Conservation (phyloP, 2,329 filamentous ascomycete genomes). For the Sarocladiaceae sp. region DNA sequence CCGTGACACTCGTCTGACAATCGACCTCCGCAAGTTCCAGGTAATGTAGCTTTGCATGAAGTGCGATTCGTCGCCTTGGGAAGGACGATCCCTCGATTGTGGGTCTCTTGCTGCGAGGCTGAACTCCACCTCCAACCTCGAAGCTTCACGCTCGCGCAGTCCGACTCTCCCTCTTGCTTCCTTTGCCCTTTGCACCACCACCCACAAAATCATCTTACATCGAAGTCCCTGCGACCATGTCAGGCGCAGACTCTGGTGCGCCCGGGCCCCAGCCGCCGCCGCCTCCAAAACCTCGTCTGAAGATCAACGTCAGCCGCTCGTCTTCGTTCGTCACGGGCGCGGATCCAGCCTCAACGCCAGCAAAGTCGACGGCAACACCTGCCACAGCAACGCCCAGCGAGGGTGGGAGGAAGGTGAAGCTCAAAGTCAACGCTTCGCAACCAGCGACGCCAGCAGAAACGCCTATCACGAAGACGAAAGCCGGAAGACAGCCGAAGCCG, state of each 20-base stretch:
- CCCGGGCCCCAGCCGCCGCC: conserved; percentile 12
- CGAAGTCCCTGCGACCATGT: conserved; percentile 19
- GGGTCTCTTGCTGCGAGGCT: not conserved
- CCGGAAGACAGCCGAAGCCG: conserved; percentile 53
- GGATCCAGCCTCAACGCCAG: conserved; percentile 9
- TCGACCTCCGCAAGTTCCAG: too few relatives aligned
- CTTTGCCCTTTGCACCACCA: not conserved
- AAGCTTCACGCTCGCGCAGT: not conserved
- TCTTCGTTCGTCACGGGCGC: conserved; percentile 26
- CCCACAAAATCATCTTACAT: not conserved
- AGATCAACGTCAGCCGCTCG: conserved; percentile 32
- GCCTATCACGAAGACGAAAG: conserved; percentile 47
- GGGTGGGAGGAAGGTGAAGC: conserved; percentile 32
- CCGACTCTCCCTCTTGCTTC: not conserved
- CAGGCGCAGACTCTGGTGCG: conserved; percentile 18
- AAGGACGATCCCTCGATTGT: too few relatives aligned
- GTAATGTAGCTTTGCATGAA: too few relatives aligned
- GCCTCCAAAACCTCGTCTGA: conserved; percentile 31
- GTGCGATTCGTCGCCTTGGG: too few relatives aligned
- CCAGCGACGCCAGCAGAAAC: conserved; percentile 24
- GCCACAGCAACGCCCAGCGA: conserved; percentile 21
- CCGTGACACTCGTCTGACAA: too few relatives aligned
- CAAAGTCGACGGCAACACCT: conserved; percentile 3
- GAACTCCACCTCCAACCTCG: not conserved
- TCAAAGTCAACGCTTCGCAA: conserved; percentile 34